Base-by-base conservation (phyloP, 2,329 filamentous ascomycete species). In the Tolypocladium tropicale region DNA sequence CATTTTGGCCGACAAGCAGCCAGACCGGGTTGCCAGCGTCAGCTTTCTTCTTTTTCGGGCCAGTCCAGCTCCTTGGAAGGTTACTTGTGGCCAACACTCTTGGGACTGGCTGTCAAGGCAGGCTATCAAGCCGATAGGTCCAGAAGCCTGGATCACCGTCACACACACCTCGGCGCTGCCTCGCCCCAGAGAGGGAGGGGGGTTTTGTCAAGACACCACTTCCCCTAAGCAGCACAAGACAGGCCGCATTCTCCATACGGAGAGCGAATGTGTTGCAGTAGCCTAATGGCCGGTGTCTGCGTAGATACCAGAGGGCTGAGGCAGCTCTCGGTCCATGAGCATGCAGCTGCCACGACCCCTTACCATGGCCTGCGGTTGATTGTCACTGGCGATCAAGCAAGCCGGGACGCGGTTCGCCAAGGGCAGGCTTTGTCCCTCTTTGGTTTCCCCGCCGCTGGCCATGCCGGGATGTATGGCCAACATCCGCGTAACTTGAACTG, bases 391-490 rank as follows among this genome's bases (percentile, higher is more conserved):
- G 36, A 55, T 53, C 56, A 57, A 55, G 49, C 56, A 55, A 46
- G 28, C 55, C 23, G 12, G 34, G 25, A 21, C 32, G 32, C 23
- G 32, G 21, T 52, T 54, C 55, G 55, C 46, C 52, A 53, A 53
- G 39, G 52, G 23, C 25, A 6, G 33, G 50, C 16, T 50, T 53
- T 58, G 54, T 63, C 58, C 54, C 57, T 59, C 33, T 36, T 53
- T 58, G 39, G n/a, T 28, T 37, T 10, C 33, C 55, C 55, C 57
- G 56, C 56, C 49, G 56, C 55, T 53, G 56, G 43, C 4, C 39
- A 50, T 54, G 32, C 60, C 43, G 49, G 54, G 50, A 51, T 50
- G 55, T 41, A 56, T 57, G 52, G 52, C 53, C 52, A 53, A 37
- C 52, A 33, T 18, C 46, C 30, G 36, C 55, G 48, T 50, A 57